These are phyloP conservation scores for Ophiocordyceps robertsii DNA, from an alignment of 2,329 filamentous ascomycete species.

Conservation along the genomic window DNA sequence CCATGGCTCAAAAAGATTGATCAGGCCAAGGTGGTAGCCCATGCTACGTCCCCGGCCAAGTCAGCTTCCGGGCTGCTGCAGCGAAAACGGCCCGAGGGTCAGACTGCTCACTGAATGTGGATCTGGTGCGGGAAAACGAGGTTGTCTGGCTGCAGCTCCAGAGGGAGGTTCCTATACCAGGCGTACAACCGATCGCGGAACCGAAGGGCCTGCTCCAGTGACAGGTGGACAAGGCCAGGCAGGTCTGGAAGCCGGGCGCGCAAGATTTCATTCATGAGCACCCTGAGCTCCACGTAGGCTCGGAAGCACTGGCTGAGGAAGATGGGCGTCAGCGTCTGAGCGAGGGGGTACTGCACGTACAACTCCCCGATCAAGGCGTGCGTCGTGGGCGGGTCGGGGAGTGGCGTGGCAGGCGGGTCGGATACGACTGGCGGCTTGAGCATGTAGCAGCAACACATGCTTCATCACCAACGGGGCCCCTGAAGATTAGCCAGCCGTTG, in stretches of 20 bases:
- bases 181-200: background rate
- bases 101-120: background rate
- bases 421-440: background rate
- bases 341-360: background rate
- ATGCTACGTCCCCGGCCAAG: background rate
- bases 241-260: background rate
- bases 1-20: background rate
- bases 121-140: background rate
- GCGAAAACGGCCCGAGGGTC: background rate
- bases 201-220: background rate
- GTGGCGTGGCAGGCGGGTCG: background rate
- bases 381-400: background rate
- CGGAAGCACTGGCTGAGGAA: background rate
- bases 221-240: background rate
- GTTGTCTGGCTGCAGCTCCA: background rate
- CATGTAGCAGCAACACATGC: background rate
- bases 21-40: background rate
- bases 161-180: background rate
- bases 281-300: background rate
- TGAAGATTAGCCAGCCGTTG: background rate
- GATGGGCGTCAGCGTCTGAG: background rate
- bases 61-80: background rate
- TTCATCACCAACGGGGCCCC: background rate
- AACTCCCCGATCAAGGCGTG: background rate
- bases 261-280: background rate